These are phyloP conservation scores for Coleophoma crateriformis DNA, from an alignment of 2,329 filamentous ascomycete genomes.

Conservation along the genomic window DNA sequence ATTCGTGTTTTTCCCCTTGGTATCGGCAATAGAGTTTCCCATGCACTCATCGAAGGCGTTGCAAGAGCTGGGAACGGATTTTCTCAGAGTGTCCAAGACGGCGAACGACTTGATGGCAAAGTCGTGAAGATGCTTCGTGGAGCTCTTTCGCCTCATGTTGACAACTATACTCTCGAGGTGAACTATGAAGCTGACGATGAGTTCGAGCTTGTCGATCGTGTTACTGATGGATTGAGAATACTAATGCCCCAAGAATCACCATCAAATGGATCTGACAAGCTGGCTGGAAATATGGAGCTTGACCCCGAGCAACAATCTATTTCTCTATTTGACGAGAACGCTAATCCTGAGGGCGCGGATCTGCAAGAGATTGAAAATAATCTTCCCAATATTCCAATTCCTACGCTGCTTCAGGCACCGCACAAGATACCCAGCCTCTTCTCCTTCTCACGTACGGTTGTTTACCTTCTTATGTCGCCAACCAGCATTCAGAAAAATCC, in stretches of 20 bases:
- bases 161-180: conserved; percentile 58
- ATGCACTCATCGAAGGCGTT: conserved; percentile 48
- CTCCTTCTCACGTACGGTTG: conserved; percentile 58
- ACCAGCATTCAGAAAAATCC: conserved; percentile 37
- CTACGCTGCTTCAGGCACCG: conserved; percentile 60
- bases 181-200: conserved; percentile 49
- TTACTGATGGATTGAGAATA: conserved; percentile 41
- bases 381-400: conserved; percentile 45
- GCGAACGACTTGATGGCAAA: conserved; percentile 63
- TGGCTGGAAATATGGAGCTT: no score
- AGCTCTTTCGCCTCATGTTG: conserved; percentile 60
- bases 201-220: conserved; percentile 58
- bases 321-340: conserved; percentile 52
- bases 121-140: conserved; percentile 71
- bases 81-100: conserved; percentile 52
- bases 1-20: conserved; percentile 51
- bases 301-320: conserved; percentile 22
- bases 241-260: conserved; percentile 3
- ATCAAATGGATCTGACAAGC: not conserved
- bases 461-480: conserved; percentile 60
- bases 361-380: conserved; percentile 28
- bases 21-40: conserved; percentile 44
- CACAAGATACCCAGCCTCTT: conserved; percentile 58
- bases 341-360: conserved; percentile 21
- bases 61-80: conserved; percentile 51